phyloP scores from a whole-genome alignment of 2,329 filamentous ascomycete species.

The Fonsecaea monophora region DNA sequence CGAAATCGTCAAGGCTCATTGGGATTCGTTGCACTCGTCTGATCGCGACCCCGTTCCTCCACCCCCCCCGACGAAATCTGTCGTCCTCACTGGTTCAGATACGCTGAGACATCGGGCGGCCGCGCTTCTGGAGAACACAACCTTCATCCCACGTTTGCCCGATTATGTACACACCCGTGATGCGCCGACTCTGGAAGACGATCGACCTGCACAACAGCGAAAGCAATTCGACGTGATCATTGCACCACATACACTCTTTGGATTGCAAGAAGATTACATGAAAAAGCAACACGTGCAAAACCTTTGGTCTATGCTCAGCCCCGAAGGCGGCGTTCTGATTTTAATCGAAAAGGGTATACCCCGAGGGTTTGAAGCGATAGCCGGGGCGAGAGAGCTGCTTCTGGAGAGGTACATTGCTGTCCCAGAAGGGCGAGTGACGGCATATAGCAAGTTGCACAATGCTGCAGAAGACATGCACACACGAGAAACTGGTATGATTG shows the following conservation, averaged over 20 bases:
- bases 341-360: conserved; percentile 90
- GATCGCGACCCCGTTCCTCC: conserved; percentile 51
- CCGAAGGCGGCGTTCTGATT: conserved; percentile 83
- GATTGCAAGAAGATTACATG: conserved; percentile 74
- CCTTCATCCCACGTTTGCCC: conserved; percentile 88
- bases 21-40: conserved; percentile 66
- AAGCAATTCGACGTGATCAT: conserved; percentile 92
- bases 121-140: conserved; percentile 81
- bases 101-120: conserved; percentile 77
- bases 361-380: conserved; percentile 89
- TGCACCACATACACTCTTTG: conserved; percentile 81
- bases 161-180: conserved; percentile 75
- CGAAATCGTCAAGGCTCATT: conserved; percentile 80
- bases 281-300: conserved; percentile 83
- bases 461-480: conserved; percentile 42
- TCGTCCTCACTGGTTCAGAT: conserved; percentile 79
- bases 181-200: conserved; percentile 64
- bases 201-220: conserved; percentile 59
- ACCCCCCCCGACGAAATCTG: conserved; percentile 72
- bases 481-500: conserved; percentile 65
- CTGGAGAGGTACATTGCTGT: conserved; percentile 73
- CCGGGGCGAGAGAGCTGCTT: conserved; percentile 79
- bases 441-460: conserved; percentile 41
- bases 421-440: conserved; percentile 48
- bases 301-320: conserved; percentile 84